Conservation (phyloP, 441 rosid species). For the Biscutella auriculata region DNA sequence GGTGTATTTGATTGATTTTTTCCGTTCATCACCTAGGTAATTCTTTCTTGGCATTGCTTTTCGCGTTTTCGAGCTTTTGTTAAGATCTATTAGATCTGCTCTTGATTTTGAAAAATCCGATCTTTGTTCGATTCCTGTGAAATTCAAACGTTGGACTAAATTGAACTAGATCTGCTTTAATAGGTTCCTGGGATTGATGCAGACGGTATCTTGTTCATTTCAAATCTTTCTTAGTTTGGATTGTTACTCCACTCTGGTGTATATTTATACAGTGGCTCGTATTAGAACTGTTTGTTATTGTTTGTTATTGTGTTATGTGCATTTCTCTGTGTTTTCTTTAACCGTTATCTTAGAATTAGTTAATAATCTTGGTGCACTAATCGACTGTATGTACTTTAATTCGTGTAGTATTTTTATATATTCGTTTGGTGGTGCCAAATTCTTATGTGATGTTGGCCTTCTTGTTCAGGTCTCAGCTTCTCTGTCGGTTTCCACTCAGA, state of each 20-base stretch:
- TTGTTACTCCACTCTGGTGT: background rate
- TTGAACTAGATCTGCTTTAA: constrained; percentile 2
- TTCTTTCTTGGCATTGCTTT: background rate
- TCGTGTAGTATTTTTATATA: background rate
- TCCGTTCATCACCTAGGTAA: background rate
- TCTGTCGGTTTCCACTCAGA: constrained; percentile 29
- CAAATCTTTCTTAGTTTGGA: background rate
- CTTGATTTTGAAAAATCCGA: background rate
- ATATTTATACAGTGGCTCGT: background rate
- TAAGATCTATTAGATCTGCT: background rate
- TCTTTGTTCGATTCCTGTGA: background rate
- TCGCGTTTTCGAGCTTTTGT: background rate
- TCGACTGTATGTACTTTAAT: background rate
- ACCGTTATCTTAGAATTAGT: background rate
- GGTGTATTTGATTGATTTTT: background rate
- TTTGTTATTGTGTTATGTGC: background rate
- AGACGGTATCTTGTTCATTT: background rate
- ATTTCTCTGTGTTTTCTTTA: background rate
- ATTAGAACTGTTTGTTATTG: background rate
- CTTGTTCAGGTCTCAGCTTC: constrained; percentile 42
- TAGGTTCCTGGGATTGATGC: background rate
- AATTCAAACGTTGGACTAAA: background rate
- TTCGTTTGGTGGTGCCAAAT: background rate
- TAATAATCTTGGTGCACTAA: background rate
- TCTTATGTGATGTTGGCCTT: background rate